Evolutionary conservation across 139 green algal species (phyloP).

Genomic region (Asterochloris erici): DNA sequence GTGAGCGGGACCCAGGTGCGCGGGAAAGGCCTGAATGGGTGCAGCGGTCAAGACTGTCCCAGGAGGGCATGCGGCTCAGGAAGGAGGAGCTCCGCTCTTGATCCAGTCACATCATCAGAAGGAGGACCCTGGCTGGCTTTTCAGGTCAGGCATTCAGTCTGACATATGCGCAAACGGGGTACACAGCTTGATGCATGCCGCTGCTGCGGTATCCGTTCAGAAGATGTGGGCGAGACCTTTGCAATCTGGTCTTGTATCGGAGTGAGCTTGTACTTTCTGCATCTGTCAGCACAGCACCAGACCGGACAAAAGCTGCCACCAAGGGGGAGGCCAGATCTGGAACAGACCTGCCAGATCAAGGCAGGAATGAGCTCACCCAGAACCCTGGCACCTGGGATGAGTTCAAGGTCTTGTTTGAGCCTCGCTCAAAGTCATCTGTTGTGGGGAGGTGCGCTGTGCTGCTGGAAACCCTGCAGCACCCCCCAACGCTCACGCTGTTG

Average conservation of each 20-base stretch:
- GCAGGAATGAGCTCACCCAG: neutral
- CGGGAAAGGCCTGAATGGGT: neutral
- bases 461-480: neutral
- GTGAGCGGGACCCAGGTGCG: neutral
- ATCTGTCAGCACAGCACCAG: neutral
- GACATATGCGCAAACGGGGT: no score
- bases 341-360: neutral
- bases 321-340: neutral
- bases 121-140: no score
- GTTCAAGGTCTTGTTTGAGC: constrained; percentile 6
- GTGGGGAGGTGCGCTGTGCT: neutral
- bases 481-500: neutral
- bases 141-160: no score
- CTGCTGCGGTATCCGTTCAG: no score
- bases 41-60: neutral
- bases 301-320: neutral
- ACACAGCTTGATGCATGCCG: no score
- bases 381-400: neutral
- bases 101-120: neutral
- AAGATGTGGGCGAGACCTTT: no score
- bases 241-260: neutral
- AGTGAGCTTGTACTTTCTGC: neutral
- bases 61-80: neutral
- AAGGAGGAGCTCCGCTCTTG: neutral
- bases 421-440: neutral